A percentile compares a stretch with the other conserved stretches of the same genome.
phyloP scores from a whole-genome alignment of 202 grass and related monocot species.

The Carex arenaria region DNA sequence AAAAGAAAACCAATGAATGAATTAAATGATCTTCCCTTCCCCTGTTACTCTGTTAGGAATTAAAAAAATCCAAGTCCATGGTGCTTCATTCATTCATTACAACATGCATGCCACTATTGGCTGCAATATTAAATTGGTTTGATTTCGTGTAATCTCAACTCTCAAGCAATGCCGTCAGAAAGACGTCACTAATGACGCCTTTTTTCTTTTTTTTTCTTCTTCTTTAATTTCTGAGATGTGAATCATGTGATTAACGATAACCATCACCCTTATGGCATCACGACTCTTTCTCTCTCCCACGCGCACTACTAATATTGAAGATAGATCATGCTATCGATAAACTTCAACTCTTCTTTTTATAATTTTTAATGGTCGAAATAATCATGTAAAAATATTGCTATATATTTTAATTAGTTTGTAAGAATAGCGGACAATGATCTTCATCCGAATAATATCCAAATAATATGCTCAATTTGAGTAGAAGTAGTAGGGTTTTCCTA shows the following conservation, averaged over 20 bases:
- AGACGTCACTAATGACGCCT: conserved; percentile 3
- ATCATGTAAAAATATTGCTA: too few relatives aligned
- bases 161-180: not conserved
- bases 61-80: not conserved
- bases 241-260: not conserved
- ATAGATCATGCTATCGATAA: too few relatives aligned
- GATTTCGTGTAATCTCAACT: not conserved
- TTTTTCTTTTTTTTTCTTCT: not conserved
- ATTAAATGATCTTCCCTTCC: not conserved
- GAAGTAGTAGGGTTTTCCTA: too few relatives aligned
- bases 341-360: too few relatives aligned
- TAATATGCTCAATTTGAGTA: too few relatives aligned
- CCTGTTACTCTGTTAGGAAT: not conserved
- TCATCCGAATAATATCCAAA: too few relatives aligned
- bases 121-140: not conserved
- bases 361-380: too few relatives aligned
- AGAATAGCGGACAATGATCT: too few relatives aligned
- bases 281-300: too few relatives aligned
- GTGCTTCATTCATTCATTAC: not conserved
- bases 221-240: not conserved
- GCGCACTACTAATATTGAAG: too few relatives aligned
- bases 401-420: too few relatives aligned
- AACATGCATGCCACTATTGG: conserved; percentile 4
- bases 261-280: too few relatives aligned
- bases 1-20: not conserved